Evolutionary conservation across 768 basidiomycete genomes (phyloP).

Genomic region (Leccinum subgranulosum): DNA sequence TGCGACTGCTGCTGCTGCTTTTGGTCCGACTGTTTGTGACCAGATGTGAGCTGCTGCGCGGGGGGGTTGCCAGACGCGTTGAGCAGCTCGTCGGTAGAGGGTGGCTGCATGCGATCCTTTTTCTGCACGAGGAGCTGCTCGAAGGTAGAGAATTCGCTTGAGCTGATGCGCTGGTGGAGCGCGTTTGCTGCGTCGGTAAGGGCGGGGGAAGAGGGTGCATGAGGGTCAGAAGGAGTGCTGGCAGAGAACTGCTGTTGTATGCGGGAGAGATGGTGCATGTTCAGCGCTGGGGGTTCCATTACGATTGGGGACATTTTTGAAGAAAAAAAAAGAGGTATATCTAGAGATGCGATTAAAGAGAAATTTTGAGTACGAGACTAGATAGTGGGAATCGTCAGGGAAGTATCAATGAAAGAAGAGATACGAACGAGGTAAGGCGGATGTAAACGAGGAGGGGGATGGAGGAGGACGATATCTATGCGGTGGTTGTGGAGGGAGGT

Average conservation of each 20-base stretch:
- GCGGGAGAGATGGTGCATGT: constrained; percentile 50
- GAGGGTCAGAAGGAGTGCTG: constrained; percentile 31
- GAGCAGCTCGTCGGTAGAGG: constrained; percentile 14
- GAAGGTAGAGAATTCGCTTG: constrained; percentile 29
- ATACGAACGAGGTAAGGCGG: not conserved
- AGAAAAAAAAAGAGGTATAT: constrained; percentile 13
- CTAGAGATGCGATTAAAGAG: constrained; percentile 34
- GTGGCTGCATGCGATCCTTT: constrained; percentile 29
- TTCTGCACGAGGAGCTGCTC: constrained; percentile 30
- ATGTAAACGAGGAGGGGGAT: not conserved
- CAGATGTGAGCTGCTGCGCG: constrained; percentile 13
- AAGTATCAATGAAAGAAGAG: not conserved
- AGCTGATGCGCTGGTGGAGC: constrained; percentile 29
- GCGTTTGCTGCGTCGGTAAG: constrained; percentile 22
- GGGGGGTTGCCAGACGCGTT: constrained; percentile 7
- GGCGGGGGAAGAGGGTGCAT: constrained; percentile 17
- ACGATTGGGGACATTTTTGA: constrained; percentile 55
- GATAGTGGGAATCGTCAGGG: constrained; percentile 13
- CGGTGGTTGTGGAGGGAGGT: constrained; percentile 1
- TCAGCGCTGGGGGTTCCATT: constrained; percentile 51
- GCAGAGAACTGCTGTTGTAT: constrained; percentile 46
- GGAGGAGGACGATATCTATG: not conserved
- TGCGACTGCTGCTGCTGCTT: constrained; percentile 12
- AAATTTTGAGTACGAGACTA: constrained; percentile 21
- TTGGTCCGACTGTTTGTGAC: constrained; percentile 13